Evolutionary conservation across 2,329 filamentous ascomycete genomes (phyloP).

Genomic region (Alternaria ethzedia): DNA sequence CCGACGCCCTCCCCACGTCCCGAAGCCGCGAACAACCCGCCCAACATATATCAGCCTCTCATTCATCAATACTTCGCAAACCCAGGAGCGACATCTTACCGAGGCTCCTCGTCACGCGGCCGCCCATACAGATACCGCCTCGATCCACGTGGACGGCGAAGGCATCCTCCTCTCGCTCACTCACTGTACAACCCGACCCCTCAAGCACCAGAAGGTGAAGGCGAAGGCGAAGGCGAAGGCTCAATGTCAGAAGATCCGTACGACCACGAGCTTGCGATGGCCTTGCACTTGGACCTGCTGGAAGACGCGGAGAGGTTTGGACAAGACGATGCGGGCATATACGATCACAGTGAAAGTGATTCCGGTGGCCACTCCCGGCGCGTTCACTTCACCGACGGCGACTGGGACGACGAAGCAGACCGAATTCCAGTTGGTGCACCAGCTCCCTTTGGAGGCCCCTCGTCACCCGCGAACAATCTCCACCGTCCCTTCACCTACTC

Average conservation of each 20-base stretch:
- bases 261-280: conserved; percentile 12
- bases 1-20: conserved; percentile 5
- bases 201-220: background rate
- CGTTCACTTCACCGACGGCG: background rate
- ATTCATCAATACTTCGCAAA: background rate
- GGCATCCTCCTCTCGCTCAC: conserved; percentile 9
- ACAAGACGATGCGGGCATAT: background rate
- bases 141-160: background rate
- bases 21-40: background rate
- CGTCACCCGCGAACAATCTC: background rate
- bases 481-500: background rate
- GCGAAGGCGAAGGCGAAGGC: background rate
- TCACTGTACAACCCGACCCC: conserved; percentile 1
- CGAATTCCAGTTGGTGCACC: background rate
- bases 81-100: background rate
- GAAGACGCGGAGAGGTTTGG: background rate
- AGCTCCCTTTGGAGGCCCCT: background rate
- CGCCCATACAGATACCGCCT: background rate
- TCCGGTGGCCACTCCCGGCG: background rate
- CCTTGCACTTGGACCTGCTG: conserved; percentile 16
- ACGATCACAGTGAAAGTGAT: background rate
- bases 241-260: background rate
- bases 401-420: background rate
- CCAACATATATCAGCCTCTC: background rate
- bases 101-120: background rate